Conservation (phyloP, 2,329 filamentous ascomycete species). For the Botryotinia narcissicola region DNA sequence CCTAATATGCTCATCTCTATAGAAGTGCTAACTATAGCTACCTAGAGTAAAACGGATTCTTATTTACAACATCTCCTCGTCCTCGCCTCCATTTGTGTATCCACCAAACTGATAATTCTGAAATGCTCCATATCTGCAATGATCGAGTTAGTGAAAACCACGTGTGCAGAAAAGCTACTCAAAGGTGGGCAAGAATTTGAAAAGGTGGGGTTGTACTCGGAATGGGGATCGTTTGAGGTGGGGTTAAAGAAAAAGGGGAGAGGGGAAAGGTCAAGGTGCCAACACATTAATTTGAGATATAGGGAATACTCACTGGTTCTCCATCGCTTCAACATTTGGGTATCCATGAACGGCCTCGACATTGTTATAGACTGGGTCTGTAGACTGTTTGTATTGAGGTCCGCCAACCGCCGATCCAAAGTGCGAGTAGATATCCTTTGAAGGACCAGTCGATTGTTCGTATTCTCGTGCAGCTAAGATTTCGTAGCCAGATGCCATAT, state of each 20-base stretch:
- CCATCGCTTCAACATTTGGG: slow-evolving; percentile 36
- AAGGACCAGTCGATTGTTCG: slow-evolving; percentile 47
- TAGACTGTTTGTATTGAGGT: slow-evolving; percentile 52
- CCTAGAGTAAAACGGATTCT: slow-evolving; percentile 25
- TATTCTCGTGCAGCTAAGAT: slow-evolving; percentile 63
- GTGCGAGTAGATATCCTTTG: slow-evolving; percentile 46
- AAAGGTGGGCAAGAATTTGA: background rate
- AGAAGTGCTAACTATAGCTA: slow-evolving; percentile 30
- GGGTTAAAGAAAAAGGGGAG: background rate
- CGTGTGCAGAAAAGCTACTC: background rate
- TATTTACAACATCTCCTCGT: slow-evolving; percentile 41
- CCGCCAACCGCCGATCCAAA: slow-evolving; percentile 44
- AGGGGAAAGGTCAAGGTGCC: background rate
- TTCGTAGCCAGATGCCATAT: slow-evolving; percentile 81
- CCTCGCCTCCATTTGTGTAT: slow-evolving; percentile 30
- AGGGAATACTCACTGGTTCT: slow-evolving; percentile 31
- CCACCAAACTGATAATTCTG: slow-evolving; percentile 30
- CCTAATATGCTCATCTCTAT: slow-evolving; percentile 23
- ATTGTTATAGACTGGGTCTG: slow-evolving; percentile 64
- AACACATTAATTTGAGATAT: background rate
- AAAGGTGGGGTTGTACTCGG: background rate
- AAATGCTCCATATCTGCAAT: slow-evolving; percentile 30
- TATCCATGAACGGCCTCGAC: slow-evolving; percentile 31
- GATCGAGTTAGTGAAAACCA: slow-evolving; percentile 3
- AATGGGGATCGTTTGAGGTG: slow-evolving; percentile 13